A percentile compares a stretch with the other conserved stretches of the same genome.
Conservation (phyloP, 768 basidiomycete species). For the Dictyophora rubrovolvata region DNA sequence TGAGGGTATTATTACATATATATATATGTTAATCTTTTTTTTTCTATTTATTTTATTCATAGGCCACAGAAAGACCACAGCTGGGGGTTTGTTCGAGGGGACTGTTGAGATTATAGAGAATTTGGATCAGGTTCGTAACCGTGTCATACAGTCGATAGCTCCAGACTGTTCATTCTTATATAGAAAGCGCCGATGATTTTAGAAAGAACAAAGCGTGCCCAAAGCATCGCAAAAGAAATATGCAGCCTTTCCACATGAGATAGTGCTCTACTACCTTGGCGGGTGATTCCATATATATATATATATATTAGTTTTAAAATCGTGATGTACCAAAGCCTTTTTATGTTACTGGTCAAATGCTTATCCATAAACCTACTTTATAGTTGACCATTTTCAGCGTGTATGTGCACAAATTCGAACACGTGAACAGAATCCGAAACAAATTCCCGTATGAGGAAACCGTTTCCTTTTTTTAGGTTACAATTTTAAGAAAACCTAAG, state of each 20-base stretch:
- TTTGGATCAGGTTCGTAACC: background rate
- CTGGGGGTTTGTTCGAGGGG: background rate
- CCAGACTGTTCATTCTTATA: background rate
- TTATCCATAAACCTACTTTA: too few species aligned
- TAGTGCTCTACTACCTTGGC: background rate
- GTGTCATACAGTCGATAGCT: background rate
- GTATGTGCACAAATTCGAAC: too few species aligned
- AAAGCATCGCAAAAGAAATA: constrained; percentile 6
- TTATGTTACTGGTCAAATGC: too few species aligned
- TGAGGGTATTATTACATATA: constrained; percentile 1
- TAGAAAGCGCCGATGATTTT: constrained; percentile 2
- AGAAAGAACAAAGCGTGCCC: constrained; percentile 2
- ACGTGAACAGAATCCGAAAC: too few species aligned
- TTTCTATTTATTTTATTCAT: background rate
- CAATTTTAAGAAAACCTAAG: too few species aligned
- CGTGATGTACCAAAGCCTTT: too few species aligned
- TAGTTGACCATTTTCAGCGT: too few species aligned
- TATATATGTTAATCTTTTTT: background rate
- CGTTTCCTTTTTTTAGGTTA: too few species aligned
- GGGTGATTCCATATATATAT: too few species aligned
- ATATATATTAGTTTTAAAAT: too few species aligned
- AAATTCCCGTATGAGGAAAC: too few species aligned
- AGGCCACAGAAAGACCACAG: background rate
- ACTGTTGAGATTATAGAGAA: background rate
- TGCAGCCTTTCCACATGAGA: background rate